phyloP scores from a whole-genome alignment of 306 rosid genomes.

The Abrus pulchellus region DNA sequence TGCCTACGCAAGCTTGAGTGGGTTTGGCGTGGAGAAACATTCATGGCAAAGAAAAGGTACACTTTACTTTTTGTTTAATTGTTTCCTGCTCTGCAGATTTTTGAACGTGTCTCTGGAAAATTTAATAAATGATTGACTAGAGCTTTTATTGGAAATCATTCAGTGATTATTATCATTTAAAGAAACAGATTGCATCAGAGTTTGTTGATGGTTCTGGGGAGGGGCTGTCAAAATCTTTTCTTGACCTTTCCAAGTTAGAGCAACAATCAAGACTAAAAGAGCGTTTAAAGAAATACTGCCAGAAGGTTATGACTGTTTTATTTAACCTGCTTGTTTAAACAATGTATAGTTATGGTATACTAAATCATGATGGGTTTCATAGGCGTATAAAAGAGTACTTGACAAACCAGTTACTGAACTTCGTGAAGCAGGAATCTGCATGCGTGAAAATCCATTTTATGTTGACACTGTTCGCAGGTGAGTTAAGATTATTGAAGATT shows the following conservation, averaged over 20 bases:
- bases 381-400: slow-evolving; percentile 96
- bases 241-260: slow-evolving; percentile 90
- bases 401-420: slow-evolving; percentile 91
- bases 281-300: slow-evolving; percentile 95
- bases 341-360: slow-evolving; percentile 44
- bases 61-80: slow-evolving; percentile 34
- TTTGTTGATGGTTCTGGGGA: slow-evolving; percentile 67
- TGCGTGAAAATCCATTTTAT: slow-evolving; percentile 98
- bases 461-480: slow-evolving; percentile 99
- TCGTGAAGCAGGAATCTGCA: slow-evolving; percentile 98
- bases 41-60: slow-evolving; percentile 89
- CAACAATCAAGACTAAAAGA: slow-evolving; percentile 88
- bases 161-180: slow-evolving; percentile 94
- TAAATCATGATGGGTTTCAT: slow-evolving; percentile 51
- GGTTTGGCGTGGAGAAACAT: slow-evolving; percentile 99
- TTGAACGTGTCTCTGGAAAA: slow-evolving; percentile 36
- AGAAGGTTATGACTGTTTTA: slow-evolving; percentile 71
- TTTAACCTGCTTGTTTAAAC: slow-evolving; percentile 46
- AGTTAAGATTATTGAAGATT: slow-evolving; percentile 42
- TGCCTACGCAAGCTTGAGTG: slow-evolving; percentile 98
- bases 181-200: slow-evolving; percentile 96
- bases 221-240: slow-evolving; percentile 77
- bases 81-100: slow-evolving; percentile 10
- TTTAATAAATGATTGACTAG: slow-evolving; percentile 47
- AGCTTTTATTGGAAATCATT: slow-evolving; percentile 45